Conservation (phyloP, 495 filamentous ascomycete genomes). For the Penicillium goetzii region DNA sequence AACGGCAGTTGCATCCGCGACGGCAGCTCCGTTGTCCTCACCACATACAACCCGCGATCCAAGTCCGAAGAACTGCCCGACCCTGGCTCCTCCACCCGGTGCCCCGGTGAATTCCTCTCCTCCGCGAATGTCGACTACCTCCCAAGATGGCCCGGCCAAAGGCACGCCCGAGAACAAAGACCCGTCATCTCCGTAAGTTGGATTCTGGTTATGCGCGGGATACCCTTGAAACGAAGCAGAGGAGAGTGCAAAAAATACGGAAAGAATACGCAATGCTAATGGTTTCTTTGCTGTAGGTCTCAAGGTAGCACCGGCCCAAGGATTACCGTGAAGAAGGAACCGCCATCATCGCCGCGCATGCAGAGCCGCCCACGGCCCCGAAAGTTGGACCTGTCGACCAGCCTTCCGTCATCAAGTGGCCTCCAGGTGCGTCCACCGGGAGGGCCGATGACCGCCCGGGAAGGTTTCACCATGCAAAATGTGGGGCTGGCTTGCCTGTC, state of each 20-base stretch:
- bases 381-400: constrained; percentile 84
- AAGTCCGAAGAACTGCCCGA: constrained; percentile 53
- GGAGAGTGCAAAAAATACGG: not conserved
- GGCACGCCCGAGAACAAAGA: constrained; percentile 56
- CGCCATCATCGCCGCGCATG: constrained; percentile 78
- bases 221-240: not conserved
- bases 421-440: constrained; percentile 66
- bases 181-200: constrained; percentile 59
- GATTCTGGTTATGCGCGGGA: not conserved
- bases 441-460: constrained; percentile 78
- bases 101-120: constrained; percentile 41
- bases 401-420: constrained; percentile 61
- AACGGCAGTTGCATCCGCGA: constrained; percentile 55
- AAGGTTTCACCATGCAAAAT: constrained; percentile 82
- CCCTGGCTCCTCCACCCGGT: constrained; percentile 43
- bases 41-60: constrained; percentile 51
- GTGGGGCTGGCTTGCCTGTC: constrained; percentile 94
- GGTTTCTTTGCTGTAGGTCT: constrained; percentile 24
- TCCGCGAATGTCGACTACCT: constrained; percentile 38
- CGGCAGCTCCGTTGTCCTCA: constrained; percentile 50
- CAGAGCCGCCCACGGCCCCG: constrained; percentile 80
- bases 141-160: constrained; percentile 46
- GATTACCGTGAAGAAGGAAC: constrained; percentile 96
- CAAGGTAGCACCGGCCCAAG: constrained; percentile 62
- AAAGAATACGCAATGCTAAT: constrained; percentile 5